Base-by-base conservation (phyloP, 257 asterid genomes). In the Salvia miltiorrhiza region DNA sequence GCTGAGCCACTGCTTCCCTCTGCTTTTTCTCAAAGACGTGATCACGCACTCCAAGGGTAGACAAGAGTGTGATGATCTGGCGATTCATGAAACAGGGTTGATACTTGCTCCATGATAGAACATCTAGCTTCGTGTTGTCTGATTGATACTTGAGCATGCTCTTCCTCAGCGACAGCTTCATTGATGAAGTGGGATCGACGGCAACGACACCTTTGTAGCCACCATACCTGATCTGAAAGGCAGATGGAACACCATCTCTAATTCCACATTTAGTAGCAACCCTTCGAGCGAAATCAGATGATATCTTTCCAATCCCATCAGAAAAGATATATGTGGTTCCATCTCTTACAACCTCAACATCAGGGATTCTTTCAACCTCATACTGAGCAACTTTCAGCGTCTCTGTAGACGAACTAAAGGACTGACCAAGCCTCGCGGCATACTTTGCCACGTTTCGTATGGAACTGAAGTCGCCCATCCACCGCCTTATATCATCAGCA, bases 351-450 rank as follows among this genome's bases (percentile, higher is more conserved):
- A 33, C 45, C 80, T 39, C 56, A 56, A 91, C 63, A 28, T 93
- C 98, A 0, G 75, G 75, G 74, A 87, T 87, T n/a, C 35, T 37
- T 50, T 84, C 80, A 65, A 84, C 49, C 77, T 93, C 98, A 47
- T 75, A 39, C 70, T 32, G 55, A 14, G 16, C 37, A 50, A 90
- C 95, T 57, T 73, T 85, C 3, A 85, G 71, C 1, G 98, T 88
- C 71, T 93, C 98, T 0, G 65, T 88, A 17, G 98, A 90, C 24
- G 98, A 92, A 73, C 97, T 84, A 32, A 92, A 92, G 7, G 98
- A 90, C 67, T 90, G 97, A n/a, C 96, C 98, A n/a, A 93, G 97
- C 77, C 98, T 82, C 0, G 98, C 97, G n/a, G 98, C 93, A 77
- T 90, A 90, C 69, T 93, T 93, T 0, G 97, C 96, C 59, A 93